Evolutionary conservation across 352 stramenopile species (phyloP).

Genomic region (Plasmopara viticola): DNA sequence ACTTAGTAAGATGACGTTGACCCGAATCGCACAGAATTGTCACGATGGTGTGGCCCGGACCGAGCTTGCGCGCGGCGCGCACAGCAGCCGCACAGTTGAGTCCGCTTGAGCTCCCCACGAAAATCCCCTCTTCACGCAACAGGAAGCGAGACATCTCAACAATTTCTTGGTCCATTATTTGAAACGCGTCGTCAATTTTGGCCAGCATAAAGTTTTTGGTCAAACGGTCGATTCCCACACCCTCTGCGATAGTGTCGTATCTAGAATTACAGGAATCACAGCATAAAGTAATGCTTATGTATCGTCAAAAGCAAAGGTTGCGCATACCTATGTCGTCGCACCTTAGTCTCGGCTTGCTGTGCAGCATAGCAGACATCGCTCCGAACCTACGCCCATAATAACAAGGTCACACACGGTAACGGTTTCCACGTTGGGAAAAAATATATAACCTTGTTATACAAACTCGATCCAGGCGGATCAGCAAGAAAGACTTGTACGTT

Average conservation of each 20-base stretch:
- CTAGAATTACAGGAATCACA: constrained; percentile 22
- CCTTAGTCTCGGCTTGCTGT: constrained; percentile 89
- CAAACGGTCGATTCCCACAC: constrained; percentile 96
- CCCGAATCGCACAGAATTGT: constrained; percentile 88
- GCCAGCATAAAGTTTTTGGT: constrained; percentile 94
- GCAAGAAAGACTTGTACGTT: constrained; percentile 91
- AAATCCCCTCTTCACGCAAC: constrained; percentile 93
- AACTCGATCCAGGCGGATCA: constrained; percentile 93
- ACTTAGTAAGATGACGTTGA: constrained; percentile 85
- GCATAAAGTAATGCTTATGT: background rate
- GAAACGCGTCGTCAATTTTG: constrained; percentile 83
- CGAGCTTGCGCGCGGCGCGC: constrained; percentile 62
- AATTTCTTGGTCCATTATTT: constrained; percentile 92
- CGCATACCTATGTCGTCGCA: constrained; percentile 83
- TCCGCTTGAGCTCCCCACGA: constrained; percentile 88
- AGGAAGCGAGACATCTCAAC: constrained; percentile 97
- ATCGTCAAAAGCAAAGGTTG: constrained; percentile 1
- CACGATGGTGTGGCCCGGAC: constrained; percentile 75
- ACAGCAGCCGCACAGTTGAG: constrained; percentile 84
- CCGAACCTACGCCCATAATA: constrained; percentile 36
- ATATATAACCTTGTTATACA: constrained; percentile 90
- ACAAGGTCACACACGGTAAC: too few relatives aligned
- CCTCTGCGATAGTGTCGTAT: constrained; percentile 97
- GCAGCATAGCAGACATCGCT: constrained; percentile 94
- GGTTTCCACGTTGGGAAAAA: background rate